A percentile compares a stretch with the other conserved stretches of the same genome.
These are phyloP conservation scores for Stachybotrys echinatus DNA, from an alignment of 2,329 filamentous ascomycete species.

Conservation along the genomic window DNA sequence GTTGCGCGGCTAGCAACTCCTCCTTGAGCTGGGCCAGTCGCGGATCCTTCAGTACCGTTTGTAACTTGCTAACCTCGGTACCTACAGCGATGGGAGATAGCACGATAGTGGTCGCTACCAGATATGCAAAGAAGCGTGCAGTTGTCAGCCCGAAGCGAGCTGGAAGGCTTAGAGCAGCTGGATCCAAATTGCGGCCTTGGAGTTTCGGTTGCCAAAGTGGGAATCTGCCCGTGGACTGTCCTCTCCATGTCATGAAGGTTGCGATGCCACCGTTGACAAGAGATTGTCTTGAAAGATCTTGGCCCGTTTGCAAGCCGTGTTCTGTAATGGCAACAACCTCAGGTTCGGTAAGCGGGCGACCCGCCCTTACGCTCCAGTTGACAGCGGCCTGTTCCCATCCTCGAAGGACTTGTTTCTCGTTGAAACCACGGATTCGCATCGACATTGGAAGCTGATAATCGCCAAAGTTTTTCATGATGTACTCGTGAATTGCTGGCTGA, in stretches of 20 bases:
- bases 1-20: too few species aligned
- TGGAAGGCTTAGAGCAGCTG: not conserved
- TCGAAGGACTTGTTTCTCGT: not conserved
- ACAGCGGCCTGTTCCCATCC: not conserved
- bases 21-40: not conserved
- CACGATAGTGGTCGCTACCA: not conserved
- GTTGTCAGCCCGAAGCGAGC: not conserved
- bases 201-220: conserved; percentile 21
- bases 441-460: not conserved
- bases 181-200: not conserved
- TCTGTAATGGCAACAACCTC: not conserved
- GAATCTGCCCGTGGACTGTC: conserved; percentile 19
- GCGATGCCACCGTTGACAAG: not conserved
- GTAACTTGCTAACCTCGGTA: not conserved
- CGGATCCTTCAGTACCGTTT: not conserved
- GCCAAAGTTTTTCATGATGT: not conserved
- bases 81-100: not conserved
- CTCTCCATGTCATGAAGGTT: conserved; percentile 16
- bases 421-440: not conserved
- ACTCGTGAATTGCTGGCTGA: not conserved
- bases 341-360: not conserved
- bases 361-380: not conserved
- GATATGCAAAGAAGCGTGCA: not conserved
- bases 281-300: not conserved
- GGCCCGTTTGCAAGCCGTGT: conserved; percentile 1